These are phyloP conservation scores for Colletotrichum truncatum DNA, from an alignment of 2,329 filamentous ascomycete genomes.

Conservation along the genomic window DNA sequence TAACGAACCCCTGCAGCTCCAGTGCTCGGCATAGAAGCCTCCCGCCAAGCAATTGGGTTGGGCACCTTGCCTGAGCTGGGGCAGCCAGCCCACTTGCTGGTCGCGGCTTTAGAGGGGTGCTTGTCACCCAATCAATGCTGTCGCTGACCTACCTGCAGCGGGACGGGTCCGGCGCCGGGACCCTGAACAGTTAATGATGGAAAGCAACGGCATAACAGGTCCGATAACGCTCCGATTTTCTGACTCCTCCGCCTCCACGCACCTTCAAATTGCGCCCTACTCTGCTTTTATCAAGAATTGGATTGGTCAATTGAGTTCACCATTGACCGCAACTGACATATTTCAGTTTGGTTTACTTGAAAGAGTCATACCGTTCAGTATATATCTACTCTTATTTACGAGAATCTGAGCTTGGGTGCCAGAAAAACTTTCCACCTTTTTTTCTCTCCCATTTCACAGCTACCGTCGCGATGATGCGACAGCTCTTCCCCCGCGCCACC, in stretches of 20 bases:
- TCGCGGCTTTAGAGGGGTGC: conserved; percentile 3
- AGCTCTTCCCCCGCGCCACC: conserved; percentile 49
- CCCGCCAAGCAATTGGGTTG: conserved; percentile 10
- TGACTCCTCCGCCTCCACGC: conserved; percentile 22
- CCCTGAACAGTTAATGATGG: conserved; percentile 27
- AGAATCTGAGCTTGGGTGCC: neutral
- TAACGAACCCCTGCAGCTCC: conserved; percentile 17
- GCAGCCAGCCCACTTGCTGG: neutral
- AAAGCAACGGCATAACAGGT: conserved; percentile 34
- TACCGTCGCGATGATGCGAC: conserved; percentile 52
- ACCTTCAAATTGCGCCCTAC: conserved; percentile 15
- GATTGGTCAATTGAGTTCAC: conserved; percentile 20
- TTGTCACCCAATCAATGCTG: neutral
- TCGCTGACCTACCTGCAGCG: conserved; percentile 20
- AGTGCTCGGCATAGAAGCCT: conserved; percentile 4
- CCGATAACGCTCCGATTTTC: conserved; percentile 40
- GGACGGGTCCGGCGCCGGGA: conserved; percentile 28
- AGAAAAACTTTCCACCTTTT: neutral
- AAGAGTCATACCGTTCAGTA: neutral
- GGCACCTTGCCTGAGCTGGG: conserved; percentile 3
- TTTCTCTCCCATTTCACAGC: neutral
- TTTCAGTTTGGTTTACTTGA: neutral
- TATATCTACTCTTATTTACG: neutral
- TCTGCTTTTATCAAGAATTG: conserved; percentile 16
- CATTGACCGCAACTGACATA: neutral